Conservation (phyloP, 805 yeast genomes). For the Schizosaccharomyces cryophilus region DNA sequence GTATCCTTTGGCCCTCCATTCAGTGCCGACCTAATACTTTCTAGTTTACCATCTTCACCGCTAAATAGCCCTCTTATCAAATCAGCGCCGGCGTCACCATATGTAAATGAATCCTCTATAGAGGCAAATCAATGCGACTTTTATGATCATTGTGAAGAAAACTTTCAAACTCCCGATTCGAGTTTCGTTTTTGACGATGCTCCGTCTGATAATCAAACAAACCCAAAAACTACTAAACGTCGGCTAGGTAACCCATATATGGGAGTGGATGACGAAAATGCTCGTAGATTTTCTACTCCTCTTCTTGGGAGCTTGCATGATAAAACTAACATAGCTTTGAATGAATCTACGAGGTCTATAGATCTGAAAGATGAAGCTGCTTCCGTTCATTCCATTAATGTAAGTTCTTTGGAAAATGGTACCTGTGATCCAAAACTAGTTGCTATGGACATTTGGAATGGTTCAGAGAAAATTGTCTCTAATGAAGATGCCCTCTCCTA, state of each 20-base stretch:
- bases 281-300: too few relatives aligned
- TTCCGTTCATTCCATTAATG: too few relatives aligned
- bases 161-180: too few relatives aligned
- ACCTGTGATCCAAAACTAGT: neutral
- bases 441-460: neutral
- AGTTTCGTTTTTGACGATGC: too few relatives aligned
- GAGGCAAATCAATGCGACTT: neutral
- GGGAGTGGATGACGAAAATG: too few relatives aligned
- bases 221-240: too few relatives aligned
- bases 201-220: too few relatives aligned
- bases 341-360: too few relatives aligned
- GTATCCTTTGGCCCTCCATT: neutral
- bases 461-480: neutral
- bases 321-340: too few relatives aligned
- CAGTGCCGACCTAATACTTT: neutral
- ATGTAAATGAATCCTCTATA: neutral
- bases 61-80: neutral
- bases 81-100: neutral
- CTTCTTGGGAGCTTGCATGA: too few relatives aligned
- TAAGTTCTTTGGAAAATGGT: neutral
- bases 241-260: too few relatives aligned
- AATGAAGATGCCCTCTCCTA: constrained; percentile 4
- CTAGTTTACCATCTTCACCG: neutral
- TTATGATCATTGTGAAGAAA: neutral
- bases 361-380: too few relatives aligned